Base-by-base conservation (phyloP, 805 yeast genomes). In the Zygosaccharomyces pseudorouxii region DNA sequence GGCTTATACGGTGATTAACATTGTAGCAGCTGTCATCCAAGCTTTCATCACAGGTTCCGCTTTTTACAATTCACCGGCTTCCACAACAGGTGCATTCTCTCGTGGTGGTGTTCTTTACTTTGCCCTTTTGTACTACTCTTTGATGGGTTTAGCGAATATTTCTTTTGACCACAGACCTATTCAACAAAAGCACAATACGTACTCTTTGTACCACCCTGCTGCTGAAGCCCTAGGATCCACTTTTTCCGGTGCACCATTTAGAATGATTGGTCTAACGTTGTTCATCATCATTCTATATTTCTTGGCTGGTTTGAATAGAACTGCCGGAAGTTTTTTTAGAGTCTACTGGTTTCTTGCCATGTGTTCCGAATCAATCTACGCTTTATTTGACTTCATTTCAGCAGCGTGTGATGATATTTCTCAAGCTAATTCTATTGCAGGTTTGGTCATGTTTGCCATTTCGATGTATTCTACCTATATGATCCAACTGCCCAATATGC, bases 201-300 rank as follows among this genome's bases (percentile, higher is more conserved):
- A 82, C 56, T 81, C 88, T 0, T 74, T 86, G 49, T 87, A 84
- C 62, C 80, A 81, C 50, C 89, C 90, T 2, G 75, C 88, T 11
- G 81, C 87, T 3, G 92, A 85, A 59, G 85, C 88, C 1, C 55
- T 86, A 3, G 82, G 88, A 0, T 71, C 80, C 4, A 71, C 81
- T 40, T 50, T 83, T 3, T 75, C 86, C 3, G 83, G 80, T 44
- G 64, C 86, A 50, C 90, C 92, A 3, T 72, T 79, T 47, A 84
- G 84, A 65, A 51, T 78, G 27, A 53, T 73, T 29, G 71, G 75
- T 33, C 59, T 73, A 25, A 58, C 78, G 19, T 56, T 63, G 19
- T 82, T 81, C 63, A 60, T 74, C 38, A 54, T 81, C 39, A 68
- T 79, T 22, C 57, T 77, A 23, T 83, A 80, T 63, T 86, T 84